These are phyloP conservation scores for Phytophthora syringae DNA, from an alignment of 352 stramenopile species.

Conservation along the genomic window DNA sequence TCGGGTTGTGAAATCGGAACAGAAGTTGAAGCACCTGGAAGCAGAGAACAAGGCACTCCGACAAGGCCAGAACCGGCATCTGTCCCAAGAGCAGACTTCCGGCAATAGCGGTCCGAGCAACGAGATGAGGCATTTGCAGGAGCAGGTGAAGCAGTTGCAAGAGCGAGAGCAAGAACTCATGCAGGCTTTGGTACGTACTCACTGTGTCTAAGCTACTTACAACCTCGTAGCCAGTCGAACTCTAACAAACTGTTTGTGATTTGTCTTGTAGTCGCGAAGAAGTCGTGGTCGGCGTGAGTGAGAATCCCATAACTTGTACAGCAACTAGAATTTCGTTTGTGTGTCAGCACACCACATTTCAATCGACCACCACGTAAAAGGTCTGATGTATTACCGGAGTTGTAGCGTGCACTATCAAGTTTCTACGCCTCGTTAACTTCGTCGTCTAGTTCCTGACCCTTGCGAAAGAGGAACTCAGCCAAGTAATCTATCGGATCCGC, in stretches of 20 bases:
- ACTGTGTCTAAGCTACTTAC: not conserved
- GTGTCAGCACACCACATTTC: no score
- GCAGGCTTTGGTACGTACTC: conserved; percentile 67
- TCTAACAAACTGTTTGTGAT: not conserved
- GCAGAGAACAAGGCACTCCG: conserved; percentile 56
- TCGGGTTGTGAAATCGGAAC: conserved; percentile 32
- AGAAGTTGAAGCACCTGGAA: conserved; percentile 43
- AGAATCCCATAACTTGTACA: no score
- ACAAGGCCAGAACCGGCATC: conserved; percentile 14
- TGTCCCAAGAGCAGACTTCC: conserved; percentile 1
- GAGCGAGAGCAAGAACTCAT: conserved; percentile 85
- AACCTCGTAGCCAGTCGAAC: not conserved
- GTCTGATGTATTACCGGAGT: conserved; percentile 6
- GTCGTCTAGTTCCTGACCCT: conserved; percentile 65
- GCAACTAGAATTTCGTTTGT: no score
- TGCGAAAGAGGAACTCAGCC: conserved; percentile 87
- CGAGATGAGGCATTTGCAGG: conserved; percentile 46
- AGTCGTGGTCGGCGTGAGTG: conserved; percentile 59
- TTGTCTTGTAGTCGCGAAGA: conserved; percentile 44
- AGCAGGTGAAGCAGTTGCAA: conserved; percentile 74
- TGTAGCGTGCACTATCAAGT: not conserved
- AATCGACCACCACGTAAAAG: not conserved
- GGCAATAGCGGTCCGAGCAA: conserved; percentile 27
- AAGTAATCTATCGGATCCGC: conserved; percentile 90
- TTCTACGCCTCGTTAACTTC: conserved; percentile 35